A percentile compares a stretch with the other conserved stretches of the same genome.
phyloP scores from a whole-genome alignment of 2,329 filamentous ascomycete species.

The Hymenoscyphus fraxineus region DNA sequence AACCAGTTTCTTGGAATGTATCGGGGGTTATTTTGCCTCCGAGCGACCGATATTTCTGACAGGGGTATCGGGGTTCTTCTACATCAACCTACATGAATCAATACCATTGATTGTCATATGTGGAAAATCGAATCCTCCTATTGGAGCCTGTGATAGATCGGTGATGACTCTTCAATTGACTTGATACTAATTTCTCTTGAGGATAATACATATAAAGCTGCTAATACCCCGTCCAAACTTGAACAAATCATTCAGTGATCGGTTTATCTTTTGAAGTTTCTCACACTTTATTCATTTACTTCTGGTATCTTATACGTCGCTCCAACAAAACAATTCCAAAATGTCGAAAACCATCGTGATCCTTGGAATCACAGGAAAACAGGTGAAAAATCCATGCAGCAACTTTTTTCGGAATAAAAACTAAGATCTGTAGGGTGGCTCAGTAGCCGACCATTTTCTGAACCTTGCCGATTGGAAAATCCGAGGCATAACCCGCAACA shows the following conservation, averaged over 20 bases:
- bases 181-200: neutral
- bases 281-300: neutral
- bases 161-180: neutral
- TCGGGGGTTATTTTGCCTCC: slow-evolving; percentile 6
- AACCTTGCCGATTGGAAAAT: slow-evolving; percentile 17
- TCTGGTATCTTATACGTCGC: too few species aligned
- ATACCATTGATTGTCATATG: neutral
- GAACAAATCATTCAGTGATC: neutral
- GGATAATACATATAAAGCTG: neutral
- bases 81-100: neutral
- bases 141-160: neutral
- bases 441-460: slow-evolving; percentile 22
- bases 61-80: neutral
- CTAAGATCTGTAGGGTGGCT: slow-evolving; percentile 18
- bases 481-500: slow-evolving; percentile 23
- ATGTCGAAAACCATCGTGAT: slow-evolving; percentile 35
- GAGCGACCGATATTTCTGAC: slow-evolving; percentile 4
- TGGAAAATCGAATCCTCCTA: neutral
- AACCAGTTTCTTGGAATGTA: neutral
- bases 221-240: neutral
- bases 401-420: neutral
- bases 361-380: slow-evolving; percentile 37
- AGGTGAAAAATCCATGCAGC: slow-evolving; percentile 14
- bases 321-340: neutral
- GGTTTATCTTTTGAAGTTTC: neutral